These are phyloP conservation scores for Kurtzmaniella fragi DNA, from an alignment of 805 yeast genomes.

Conservation along the genomic window DNA sequence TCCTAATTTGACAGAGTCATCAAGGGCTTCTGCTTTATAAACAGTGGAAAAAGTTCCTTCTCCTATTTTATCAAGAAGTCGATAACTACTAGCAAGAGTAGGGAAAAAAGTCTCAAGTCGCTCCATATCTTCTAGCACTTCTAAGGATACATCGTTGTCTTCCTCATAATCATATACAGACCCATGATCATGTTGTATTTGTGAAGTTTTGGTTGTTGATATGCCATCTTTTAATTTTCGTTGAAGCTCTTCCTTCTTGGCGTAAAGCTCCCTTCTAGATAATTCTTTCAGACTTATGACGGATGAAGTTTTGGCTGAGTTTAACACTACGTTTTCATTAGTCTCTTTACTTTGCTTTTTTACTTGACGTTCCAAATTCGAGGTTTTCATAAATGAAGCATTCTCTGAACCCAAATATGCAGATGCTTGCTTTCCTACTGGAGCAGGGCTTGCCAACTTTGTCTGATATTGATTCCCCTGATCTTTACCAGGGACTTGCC, in stretches of 20 bases:
- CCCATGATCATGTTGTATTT: background rate
- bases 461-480: too few relatives aligned
- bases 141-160: slow-evolving; percentile 47
- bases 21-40: slow-evolving; percentile 54
- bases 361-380: too few relatives aligned
- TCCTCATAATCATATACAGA: slow-evolving; percentile 13
- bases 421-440: too few relatives aligned
- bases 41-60: slow-evolving; percentile 66
- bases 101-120: slow-evolving; percentile 52
- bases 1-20: slow-evolving; percentile 31
- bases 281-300: background rate
- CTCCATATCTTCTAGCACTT: slow-evolving; percentile 54
- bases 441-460: too few relatives aligned
- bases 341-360: slow-evolving; percentile 1
- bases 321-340: background rate
- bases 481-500: background rate
- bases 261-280: background rate
- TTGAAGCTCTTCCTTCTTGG: background rate
- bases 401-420: background rate
- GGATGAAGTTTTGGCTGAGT: background rate
- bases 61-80: slow-evolving; percentile 55
- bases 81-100: slow-evolving; percentile 42
- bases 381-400: too few relatives aligned
- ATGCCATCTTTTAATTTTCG: background rate
- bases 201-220: background rate